phyloP scores from a whole-genome alignment of 441 rosid species.

The Arabidopsis hybrid region DNA sequence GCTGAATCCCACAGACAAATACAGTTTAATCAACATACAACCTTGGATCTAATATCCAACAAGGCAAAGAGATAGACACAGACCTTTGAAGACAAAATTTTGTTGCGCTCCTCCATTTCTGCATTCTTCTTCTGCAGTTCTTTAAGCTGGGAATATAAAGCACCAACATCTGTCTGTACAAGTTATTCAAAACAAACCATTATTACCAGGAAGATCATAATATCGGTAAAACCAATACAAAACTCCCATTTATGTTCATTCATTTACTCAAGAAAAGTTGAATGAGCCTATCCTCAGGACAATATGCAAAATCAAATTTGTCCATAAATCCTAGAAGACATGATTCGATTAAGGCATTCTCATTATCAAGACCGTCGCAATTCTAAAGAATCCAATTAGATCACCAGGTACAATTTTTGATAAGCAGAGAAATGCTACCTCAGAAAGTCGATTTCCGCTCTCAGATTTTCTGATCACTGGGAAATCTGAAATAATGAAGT shows the following conservation, averaged over 20 bases:
- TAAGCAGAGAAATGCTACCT: constrained; percentile 50
- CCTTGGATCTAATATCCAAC: neutral
- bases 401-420: neutral
- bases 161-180: constrained; percentile 83
- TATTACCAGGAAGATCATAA: constrained; percentile 14
- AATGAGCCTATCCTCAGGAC: too few relatives aligned
- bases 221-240: neutral
- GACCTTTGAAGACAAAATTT: constrained; percentile 66
- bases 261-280: too few relatives aligned
- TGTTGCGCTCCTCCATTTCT: constrained; percentile 75
- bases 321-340: too few relatives aligned
- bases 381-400: constrained; percentile 2
- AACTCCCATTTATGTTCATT: neutral
- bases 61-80: constrained; percentile 3
- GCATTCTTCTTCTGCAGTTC: constrained; percentile 76
- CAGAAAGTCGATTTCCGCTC: constrained; percentile 85
- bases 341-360: constrained; percentile 4
- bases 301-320: too few relatives aligned
- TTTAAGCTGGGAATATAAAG: constrained; percentile 84
- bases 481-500: constrained; percentile 49
- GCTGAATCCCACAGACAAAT: constrained; percentile 51
- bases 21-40: constrained; percentile 13
- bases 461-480: constrained; percentile 74
- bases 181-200: constrained; percentile 5
- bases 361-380: constrained; percentile 1